Percentiles rank a stretch among this genome's conserved stretches.
These are phyloP conservation scores for Gastrolobium villosum DNA, from an alignment of 306 rosid species.

Conservation along the genomic window DNA sequence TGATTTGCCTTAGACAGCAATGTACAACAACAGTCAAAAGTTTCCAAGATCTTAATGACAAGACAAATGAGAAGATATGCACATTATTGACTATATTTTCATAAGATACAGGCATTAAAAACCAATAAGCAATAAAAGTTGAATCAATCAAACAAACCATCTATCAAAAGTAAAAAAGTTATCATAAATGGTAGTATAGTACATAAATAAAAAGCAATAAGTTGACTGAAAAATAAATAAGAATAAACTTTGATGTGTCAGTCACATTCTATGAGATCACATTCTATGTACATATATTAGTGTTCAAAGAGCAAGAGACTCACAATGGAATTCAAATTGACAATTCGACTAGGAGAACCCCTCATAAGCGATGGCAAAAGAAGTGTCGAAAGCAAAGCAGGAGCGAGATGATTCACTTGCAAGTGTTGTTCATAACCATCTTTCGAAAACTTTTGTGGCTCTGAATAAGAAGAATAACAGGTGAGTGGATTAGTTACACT, in stretches of 20 bases:
- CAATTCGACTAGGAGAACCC: slow-evolving; percentile 96
- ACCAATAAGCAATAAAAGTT: slow-evolving; percentile 1
- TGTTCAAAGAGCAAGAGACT: slow-evolving; percentile 54
- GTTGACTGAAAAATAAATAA: slow-evolving; percentile 6
- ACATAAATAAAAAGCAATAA: slow-evolving; percentile 3
- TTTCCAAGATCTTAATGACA: slow-evolving; percentile 6
- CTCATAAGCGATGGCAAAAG: slow-evolving; percentile 95
- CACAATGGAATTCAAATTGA: slow-evolving; percentile 90
- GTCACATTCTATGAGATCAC: not conserved
- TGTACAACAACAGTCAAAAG: not conserved
- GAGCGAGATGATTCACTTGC: slow-evolving; percentile 99
- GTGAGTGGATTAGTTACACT: slow-evolving; percentile 33
- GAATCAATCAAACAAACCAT: slow-evolving; percentile 29
- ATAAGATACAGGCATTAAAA: slow-evolving; percentile 17
- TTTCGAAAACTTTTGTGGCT: slow-evolving; percentile 88
- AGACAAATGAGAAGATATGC: slow-evolving; percentile 16
- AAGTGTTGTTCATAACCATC: slow-evolving; percentile 95
- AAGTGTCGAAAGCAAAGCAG: slow-evolving; percentile 90
- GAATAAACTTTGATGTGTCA: slow-evolving; percentile 3
- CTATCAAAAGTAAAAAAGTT: not conserved
- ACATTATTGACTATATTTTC: slow-evolving; percentile 3
- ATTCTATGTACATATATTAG: slow-evolving; percentile 1
- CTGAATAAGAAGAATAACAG: slow-evolving; percentile 58
- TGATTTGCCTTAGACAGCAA: not conserved
- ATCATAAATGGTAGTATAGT: not conserved